These are phyloP conservation scores for Lithospermum erythrorhizon DNA, from an alignment of 257 asterid genomes.

Conservation along the genomic window DNA sequence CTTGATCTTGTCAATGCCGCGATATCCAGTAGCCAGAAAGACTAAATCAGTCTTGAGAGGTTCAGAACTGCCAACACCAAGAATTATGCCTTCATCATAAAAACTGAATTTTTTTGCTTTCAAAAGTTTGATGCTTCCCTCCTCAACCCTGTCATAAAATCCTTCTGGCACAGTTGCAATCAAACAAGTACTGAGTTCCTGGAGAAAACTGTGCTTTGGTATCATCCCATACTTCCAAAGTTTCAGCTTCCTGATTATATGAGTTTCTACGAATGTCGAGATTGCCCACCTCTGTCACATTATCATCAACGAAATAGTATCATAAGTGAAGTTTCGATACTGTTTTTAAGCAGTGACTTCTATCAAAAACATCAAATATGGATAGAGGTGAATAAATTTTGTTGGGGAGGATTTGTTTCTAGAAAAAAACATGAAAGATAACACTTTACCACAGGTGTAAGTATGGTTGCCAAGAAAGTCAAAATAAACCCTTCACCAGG, in stretches of 20 bases:
- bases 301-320: background rate
- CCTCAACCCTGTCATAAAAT: slow-evolving; percentile 37
- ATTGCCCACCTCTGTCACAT: slow-evolving; percentile 37
- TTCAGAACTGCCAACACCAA: slow-evolving; percentile 15
- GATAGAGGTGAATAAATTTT: no score
- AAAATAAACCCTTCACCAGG: slow-evolving; percentile 28
- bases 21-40: slow-evolving; percentile 41
- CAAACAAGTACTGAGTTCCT: slow-evolving; percentile 26
- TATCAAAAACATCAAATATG: background rate
- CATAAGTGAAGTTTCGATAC: background rate
- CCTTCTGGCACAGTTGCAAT: slow-evolving; percentile 30
- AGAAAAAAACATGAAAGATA: no score
- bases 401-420: no score
- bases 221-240: slow-evolving; percentile 30
- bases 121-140: slow-evolving; percentile 37
- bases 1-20: slow-evolving; percentile 29
- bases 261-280: slow-evolving; percentile 29
- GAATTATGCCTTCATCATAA: slow-evolving; percentile 26
- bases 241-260: slow-evolving; percentile 21
- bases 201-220: slow-evolving; percentile 36
- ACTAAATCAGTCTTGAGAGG: slow-evolving; percentile 26
- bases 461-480: slow-evolving; percentile 27
- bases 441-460: slow-evolving; percentile 37
- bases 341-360: background rate
- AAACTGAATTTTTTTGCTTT: slow-evolving; percentile 26